Percentiles rank a stretch among this genome's conserved stretches.
Conservation (phyloP, 202 grass and related monocot species). For the Zizania palustris region DNA sequence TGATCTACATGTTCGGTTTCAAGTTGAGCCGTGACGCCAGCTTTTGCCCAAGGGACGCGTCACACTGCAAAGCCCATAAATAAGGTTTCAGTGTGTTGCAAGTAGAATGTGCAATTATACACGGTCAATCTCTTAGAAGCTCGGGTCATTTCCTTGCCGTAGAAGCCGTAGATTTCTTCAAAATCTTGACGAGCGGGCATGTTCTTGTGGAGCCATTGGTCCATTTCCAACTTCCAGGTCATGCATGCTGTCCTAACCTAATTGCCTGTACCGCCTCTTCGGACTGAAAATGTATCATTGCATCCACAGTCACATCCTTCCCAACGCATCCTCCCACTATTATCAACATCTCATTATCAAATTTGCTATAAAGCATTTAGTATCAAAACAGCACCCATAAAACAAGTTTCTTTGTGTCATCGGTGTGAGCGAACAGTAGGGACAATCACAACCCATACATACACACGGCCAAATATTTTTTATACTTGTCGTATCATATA, state of each 20-base stretch:
- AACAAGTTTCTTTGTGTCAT: neutral
- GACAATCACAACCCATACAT: no score
- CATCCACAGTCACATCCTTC: neutral
- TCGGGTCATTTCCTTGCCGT: no score
- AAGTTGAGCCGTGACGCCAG: conserved; percentile 60
- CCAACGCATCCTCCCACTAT: neutral
- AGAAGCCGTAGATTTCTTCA: no score
- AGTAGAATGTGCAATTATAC: neutral
- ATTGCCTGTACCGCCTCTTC: neutral
- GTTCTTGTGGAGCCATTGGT: neutral
- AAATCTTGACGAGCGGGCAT: neutral
- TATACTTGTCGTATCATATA: no score
- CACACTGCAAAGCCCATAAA: conserved; percentile 56
- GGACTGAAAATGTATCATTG: neutral
- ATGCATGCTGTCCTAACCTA: neutral
- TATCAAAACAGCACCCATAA: neutral
- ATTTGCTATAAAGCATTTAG: neutral
- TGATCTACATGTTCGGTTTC: conserved; percentile 70
- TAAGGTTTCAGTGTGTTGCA: neutral
- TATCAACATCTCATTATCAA: neutral
- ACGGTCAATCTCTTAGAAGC: neutral
- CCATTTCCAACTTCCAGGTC: conserved; percentile 5
- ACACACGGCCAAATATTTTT: no score
- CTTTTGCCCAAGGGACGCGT: conserved; percentile 67
- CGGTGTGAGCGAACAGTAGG: no score